These are phyloP conservation scores for Chytriomyces sp. DNA, from an alignment of 192 early-diverging fungal species.

Conservation along the genomic window DNA sequence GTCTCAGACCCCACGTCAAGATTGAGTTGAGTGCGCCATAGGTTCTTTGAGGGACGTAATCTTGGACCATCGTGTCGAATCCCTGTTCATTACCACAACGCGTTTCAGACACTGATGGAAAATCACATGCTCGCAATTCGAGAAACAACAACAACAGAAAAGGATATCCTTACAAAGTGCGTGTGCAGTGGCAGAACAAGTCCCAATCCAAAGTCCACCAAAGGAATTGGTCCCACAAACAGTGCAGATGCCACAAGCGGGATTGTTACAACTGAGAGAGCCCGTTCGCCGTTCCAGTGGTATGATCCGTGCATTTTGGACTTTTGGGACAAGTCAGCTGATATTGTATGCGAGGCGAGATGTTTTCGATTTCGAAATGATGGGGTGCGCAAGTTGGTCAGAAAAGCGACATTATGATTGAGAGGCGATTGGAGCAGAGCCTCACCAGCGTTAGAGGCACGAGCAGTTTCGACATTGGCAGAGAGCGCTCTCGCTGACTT, in stretches of 20 bases:
- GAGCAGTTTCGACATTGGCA: constrained; percentile 14
- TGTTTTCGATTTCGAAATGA: neutral
- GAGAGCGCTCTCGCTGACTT: neutral
- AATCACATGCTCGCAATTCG: no score
- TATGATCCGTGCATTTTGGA: constrained; percentile 79
- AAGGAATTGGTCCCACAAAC: constrained; percentile 79
- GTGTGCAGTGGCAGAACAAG: constrained; percentile 89
- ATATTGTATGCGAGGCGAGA: neutral
- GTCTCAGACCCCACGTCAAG: constrained; percentile 67
- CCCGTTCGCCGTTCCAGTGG: constrained; percentile 96
- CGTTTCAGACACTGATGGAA: no score
- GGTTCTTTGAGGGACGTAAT: constrained; percentile 82
- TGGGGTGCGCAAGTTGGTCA: neutral
- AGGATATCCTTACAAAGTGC: constrained; percentile 61
- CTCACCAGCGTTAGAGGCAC: constrained; percentile 24
- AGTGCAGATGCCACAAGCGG: constrained; percentile 81
- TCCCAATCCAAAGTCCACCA: constrained; percentile 88
- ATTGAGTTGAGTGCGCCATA: constrained; percentile 67
- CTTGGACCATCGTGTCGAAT: constrained; percentile 70
- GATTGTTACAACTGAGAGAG: constrained; percentile 72
- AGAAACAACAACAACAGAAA: neutral
- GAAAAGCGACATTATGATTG: no score
- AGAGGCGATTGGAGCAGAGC: no score
- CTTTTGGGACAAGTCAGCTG: constrained; percentile 37
- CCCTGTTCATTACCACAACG: constrained; percentile 45